Evolutionary conservation across 805 yeast species (phyloP).

Genomic region (Jamesozyma hellenica): DNA sequence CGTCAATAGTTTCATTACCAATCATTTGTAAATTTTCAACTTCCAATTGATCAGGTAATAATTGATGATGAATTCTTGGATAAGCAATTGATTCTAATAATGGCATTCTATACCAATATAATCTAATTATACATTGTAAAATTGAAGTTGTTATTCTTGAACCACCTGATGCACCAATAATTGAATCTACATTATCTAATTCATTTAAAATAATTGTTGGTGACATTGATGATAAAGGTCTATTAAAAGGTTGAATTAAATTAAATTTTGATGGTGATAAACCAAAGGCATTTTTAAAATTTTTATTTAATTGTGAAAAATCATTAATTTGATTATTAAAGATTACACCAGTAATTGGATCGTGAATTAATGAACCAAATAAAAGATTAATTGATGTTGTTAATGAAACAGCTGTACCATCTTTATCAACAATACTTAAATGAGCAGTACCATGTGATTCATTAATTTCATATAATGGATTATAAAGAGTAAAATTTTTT

Average conservation of each 20-base stretch:
- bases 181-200: conserved; percentile 44
- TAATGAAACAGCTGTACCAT: conserved; percentile 71
- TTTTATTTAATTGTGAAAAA: conserved; percentile 59
- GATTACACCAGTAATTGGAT: conserved; percentile 70
- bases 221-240: conserved; percentile 78
- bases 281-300: conserved; percentile 73
- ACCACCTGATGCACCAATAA: conserved; percentile 93
- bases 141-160: conserved; percentile 76
- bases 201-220: conserved; percentile 58
- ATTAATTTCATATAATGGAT: conserved; percentile 65
- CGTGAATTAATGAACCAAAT: conserved; percentile 79
- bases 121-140: conserved; percentile 66
- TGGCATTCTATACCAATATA: conserved; percentile 46
- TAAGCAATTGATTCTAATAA: conserved; percentile 60
- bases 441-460: conserved; percentile 92
- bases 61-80: conserved; percentile 85
- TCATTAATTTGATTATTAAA: conserved; percentile 93
- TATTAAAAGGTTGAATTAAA: conserved; percentile 58
- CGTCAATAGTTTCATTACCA: conserved; percentile 32
- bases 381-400: conserved; percentile 80
- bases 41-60: conserved; percentile 58
- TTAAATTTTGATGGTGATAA: conserved; percentile 75
- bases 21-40: conserved; percentile 44
- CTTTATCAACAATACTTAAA: conserved; percentile 63
- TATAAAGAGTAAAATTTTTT: conserved; percentile 58